phyloP scores from a whole-genome alignment of 495 filamentous ascomycete species.

The Neurospora sp. region DNA sequence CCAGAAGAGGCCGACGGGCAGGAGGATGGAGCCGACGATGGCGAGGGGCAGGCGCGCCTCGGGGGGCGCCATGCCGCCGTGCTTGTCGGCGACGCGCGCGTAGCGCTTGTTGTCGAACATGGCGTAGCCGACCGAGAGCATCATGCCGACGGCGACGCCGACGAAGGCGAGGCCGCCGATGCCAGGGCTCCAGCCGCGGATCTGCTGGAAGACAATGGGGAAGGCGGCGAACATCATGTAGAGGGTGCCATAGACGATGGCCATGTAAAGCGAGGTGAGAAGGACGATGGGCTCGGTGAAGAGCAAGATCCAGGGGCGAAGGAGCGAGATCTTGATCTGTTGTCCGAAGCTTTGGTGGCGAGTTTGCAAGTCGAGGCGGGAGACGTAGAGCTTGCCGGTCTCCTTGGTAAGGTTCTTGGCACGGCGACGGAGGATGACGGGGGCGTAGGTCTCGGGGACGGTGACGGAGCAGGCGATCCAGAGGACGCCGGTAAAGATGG shows the following conservation, averaged over 20 bases:
- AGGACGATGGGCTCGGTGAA: constrained; percentile 75
- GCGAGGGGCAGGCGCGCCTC: constrained; percentile 75
- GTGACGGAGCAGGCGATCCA: constrained; percentile 52
- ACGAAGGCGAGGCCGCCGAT: constrained; percentile 70
- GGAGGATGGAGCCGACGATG: constrained; percentile 46
- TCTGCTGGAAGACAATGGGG: constrained; percentile 63
- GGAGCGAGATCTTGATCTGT: constrained; percentile 40
- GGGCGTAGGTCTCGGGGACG: constrained; percentile 77
- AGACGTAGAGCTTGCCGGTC: constrained; percentile 54
- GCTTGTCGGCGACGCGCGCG: constrained; percentile 38
- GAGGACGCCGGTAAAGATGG: constrained; percentile 61
- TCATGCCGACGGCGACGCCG: constrained; percentile 72
- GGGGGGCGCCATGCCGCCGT: constrained; percentile 48
- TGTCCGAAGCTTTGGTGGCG: constrained; percentile 35
- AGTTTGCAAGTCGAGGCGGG: constrained; percentile 48
- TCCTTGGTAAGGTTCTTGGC: constrained; percentile 55
- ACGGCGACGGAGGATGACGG: constrained; percentile 58
- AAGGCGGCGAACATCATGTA: constrained; percentile 91
- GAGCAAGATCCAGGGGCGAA: constrained; percentile 68
- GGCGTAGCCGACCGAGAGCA: constrained; percentile 53
- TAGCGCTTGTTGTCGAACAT: constrained; percentile 59
- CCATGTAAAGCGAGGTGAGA: constrained; percentile 63
- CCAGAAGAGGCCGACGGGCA: constrained; percentile 48
- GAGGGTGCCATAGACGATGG: constrained; percentile 72
- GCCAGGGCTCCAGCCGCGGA: constrained; percentile 62